phyloP scores from a whole-genome alignment of 139 green algal genomes.

The Volvox reticuliferus region DNA sequence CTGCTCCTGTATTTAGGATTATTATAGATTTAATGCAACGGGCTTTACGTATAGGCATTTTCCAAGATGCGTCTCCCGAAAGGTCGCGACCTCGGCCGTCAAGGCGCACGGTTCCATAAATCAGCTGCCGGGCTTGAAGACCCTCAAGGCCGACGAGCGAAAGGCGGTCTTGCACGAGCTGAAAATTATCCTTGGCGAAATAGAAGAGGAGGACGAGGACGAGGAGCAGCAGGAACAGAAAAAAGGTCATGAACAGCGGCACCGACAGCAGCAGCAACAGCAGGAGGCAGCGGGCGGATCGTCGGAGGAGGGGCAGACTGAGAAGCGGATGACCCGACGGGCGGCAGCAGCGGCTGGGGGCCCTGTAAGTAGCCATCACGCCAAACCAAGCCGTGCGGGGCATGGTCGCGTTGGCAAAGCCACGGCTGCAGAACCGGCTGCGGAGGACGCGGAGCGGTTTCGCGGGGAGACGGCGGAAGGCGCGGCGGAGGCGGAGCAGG shows the following conservation, averaged over 20 bases:
- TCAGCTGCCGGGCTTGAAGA: background rate
- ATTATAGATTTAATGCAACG: too few species aligned
- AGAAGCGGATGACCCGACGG: too few species aligned
- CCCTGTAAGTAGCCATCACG: too few species aligned
- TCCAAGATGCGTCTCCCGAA: background rate
- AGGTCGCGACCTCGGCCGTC: background rate
- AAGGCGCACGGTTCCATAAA: slow-evolving; percentile 11
- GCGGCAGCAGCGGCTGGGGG: too few species aligned
- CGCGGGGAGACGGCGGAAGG: background rate
- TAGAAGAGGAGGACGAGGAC: background rate
- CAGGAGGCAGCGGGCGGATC: background rate
- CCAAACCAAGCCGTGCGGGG: too few species aligned
- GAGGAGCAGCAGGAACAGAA: background rate
- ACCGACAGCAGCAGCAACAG: background rate
- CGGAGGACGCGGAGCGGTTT: background rate
- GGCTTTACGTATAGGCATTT: background rate
- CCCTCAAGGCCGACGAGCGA: background rate
- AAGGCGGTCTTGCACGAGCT: background rate
- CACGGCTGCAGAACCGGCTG: background rate
- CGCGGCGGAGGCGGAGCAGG: background rate
- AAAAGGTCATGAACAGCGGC: background rate
- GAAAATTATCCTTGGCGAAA: background rate
- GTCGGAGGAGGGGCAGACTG: too few species aligned
- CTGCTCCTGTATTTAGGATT: too few species aligned
- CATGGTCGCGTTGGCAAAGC: too few species aligned